phyloP scores from a whole-genome alignment of 176 grass and related monocot genomes.

The Phyllostachys edulis region DNA sequence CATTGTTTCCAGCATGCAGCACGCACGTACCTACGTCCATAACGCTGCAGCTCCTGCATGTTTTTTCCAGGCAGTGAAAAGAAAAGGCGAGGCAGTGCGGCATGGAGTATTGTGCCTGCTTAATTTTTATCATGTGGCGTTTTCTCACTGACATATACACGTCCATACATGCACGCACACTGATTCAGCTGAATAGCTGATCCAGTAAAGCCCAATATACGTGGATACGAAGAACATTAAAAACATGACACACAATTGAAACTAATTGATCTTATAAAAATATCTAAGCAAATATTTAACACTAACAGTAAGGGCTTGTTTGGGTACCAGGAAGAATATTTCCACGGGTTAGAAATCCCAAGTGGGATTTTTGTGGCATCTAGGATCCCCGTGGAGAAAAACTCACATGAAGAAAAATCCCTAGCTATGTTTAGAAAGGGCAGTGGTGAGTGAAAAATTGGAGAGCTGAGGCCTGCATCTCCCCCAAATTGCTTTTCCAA shows the following conservation, averaged over 20 bases:
- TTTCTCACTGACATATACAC: not conserved
- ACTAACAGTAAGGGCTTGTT: no score
- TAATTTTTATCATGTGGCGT: not conserved
- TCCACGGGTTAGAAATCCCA: no score
- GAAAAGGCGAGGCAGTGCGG: not conserved
- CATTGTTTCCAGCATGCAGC: conserved; percentile 3
- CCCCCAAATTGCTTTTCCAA: no score
- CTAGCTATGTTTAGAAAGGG: no score
- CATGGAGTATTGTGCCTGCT: not conserved
- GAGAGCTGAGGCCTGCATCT: no score
- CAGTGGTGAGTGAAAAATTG: no score
- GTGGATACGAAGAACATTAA: not conserved
- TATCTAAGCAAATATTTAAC: not conserved
- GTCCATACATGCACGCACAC: not conserved
- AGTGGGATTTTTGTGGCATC: no score
- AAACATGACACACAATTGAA: not conserved
- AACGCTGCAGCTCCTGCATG: not conserved
- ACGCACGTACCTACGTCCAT: not conserved
- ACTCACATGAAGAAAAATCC: no score
- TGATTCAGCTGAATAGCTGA: not conserved
- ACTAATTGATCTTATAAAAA: not conserved
- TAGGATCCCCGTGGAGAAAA: no score
- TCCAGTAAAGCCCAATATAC: not conserved
- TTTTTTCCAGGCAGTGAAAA: not conserved
- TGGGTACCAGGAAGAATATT: no score